Conservation (phyloP, 2,329 filamentous ascomycete genomes). For the Mollisiaceae sp. region DNA sequence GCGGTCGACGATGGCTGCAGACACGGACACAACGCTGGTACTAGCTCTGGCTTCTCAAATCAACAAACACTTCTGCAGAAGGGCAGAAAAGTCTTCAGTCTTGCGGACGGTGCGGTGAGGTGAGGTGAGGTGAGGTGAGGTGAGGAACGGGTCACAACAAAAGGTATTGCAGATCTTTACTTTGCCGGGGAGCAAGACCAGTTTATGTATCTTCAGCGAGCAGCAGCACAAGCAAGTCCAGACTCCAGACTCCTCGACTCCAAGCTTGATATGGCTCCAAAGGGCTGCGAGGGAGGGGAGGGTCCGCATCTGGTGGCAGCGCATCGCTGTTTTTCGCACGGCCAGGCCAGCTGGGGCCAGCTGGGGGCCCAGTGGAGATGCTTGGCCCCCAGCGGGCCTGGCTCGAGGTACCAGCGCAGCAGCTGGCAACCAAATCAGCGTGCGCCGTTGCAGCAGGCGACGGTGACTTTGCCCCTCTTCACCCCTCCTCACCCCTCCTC, state of each 20-base stretch:
- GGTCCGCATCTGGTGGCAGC: neutral
- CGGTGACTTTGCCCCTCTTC: neutral
- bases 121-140: neutral
- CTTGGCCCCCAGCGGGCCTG: neutral
- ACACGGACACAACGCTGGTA: neutral
- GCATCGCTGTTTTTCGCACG: neutral
- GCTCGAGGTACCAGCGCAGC: neutral
- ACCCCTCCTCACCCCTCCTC: neutral
- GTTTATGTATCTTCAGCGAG: constrained; percentile 9
- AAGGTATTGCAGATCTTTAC: neutral
- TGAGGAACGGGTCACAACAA: neutral
- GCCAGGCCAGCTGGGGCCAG: neutral
- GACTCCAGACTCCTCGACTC: too few species aligned
- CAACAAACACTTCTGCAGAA: neutral
- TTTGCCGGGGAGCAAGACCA: neutral
- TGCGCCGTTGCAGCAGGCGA: neutral
- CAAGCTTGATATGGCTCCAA: neutral
- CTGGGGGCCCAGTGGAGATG: neutral
- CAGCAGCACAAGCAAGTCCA: neutral
- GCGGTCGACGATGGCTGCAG: neutral
- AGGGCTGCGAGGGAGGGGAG: neutral
- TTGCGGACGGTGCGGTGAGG: neutral
- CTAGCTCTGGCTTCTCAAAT: neutral
- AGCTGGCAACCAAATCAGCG: neutral
- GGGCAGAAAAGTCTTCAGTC: neutral